phyloP scores from a whole-genome alignment of 257 asterid genomes.

The Avicennia marina region DNA sequence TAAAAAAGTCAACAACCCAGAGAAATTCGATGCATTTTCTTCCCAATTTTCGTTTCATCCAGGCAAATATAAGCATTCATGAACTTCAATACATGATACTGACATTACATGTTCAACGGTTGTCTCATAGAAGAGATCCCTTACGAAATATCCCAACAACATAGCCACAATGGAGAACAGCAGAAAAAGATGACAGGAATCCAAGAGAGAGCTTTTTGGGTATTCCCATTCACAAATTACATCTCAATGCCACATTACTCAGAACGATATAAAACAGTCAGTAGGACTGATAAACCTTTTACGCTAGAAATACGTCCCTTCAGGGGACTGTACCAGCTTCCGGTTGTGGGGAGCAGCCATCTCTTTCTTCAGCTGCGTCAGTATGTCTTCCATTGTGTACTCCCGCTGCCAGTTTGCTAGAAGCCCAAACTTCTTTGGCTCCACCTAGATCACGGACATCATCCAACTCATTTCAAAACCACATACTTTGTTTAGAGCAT shows the following conservation, averaged over 20 bases:
- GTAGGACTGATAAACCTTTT: constrained; percentile 9
- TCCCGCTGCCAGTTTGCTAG: constrained; percentile 79
- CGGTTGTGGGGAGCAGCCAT: constrained; percentile 67
- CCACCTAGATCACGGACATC: constrained; percentile 45
- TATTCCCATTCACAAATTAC: constrained; percentile 20
- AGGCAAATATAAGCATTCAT: not conserved
- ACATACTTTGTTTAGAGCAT: not conserved
- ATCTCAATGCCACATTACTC: constrained; percentile 7
- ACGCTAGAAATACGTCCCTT: constrained; percentile 76
- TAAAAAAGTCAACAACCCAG: too few species aligned
- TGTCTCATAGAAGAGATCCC: constrained; percentile 13
- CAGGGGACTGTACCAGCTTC: constrained; percentile 78
- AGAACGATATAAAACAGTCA: not conserved
- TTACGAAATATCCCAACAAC: constrained; percentile 14
- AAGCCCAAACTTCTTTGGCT: constrained; percentile 61
- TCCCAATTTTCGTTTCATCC: not conserved
- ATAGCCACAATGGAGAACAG: constrained; percentile 10
- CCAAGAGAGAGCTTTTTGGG: constrained; percentile 17
- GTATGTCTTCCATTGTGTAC: constrained; percentile 67
- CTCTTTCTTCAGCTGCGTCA: constrained; percentile 61
- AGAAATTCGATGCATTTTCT: too few species aligned
- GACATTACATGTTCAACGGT: constrained; percentile 3
- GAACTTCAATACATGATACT: not conserved
- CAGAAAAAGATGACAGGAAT: constrained; percentile 4
- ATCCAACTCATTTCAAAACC: not conserved